A percentile compares a stretch with the other conserved stretches of the same genome.
phyloP scores from a whole-genome alignment of 2,329 filamentous ascomycete genomes.

The Zarea fungicola region DNA sequence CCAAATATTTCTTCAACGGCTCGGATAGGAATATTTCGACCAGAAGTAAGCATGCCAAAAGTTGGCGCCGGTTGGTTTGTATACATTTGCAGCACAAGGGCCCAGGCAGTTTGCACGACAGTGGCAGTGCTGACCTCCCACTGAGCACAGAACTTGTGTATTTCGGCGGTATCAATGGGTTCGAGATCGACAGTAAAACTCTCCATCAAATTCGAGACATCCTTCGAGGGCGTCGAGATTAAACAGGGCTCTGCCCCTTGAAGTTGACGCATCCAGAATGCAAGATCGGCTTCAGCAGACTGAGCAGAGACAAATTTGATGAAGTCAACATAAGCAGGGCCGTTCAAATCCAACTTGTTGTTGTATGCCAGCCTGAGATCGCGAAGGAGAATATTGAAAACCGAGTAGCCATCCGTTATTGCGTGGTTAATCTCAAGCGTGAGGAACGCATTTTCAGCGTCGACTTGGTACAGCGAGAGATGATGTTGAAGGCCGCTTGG shows the following conservation, averaged over 20 bases:
- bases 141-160: slow-evolving; percentile 1
- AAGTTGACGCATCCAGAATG: not conserved
- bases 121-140: slow-evolving; percentile 8
- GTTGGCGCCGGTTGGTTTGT: slow-evolving; percentile 4
- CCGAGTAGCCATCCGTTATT: slow-evolving; percentile 4
- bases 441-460: not conserved
- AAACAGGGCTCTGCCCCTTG: not conserved
- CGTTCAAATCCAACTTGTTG: not conserved
- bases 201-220: not conserved
- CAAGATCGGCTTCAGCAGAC: not conserved
- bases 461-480: slow-evolving; percentile 1
- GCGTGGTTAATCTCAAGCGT: slow-evolving; percentile 7
- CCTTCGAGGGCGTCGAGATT: not conserved
- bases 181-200: not conserved
- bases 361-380: not conserved
- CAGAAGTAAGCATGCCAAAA: slow-evolving; percentile 15
- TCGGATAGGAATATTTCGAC: slow-evolving; percentile 13
- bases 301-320: not conserved
- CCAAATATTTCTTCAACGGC: slow-evolving; percentile 12
- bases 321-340: not conserved
- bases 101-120: slow-evolving; percentile 4
- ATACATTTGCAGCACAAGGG: slow-evolving; percentile 2
- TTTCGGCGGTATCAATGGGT: not conserved
- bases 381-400: not conserved
- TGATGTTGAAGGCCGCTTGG: slow-evolving; percentile 9